Base-by-base conservation (phyloP, 2,329 filamentous ascomycete species). In the Fusarium brachygibbosum region DNA sequence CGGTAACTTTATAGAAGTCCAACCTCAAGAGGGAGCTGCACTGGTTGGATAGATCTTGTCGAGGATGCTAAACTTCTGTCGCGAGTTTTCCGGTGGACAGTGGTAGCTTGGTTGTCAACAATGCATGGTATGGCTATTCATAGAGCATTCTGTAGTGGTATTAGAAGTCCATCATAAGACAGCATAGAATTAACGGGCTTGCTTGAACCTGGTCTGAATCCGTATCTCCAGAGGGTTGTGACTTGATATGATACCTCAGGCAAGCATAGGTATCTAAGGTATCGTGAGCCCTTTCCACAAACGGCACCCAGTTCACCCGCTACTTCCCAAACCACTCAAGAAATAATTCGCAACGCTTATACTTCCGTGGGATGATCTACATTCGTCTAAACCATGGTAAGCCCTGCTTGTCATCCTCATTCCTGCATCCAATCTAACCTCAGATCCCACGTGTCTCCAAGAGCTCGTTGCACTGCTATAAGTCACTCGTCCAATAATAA, bases 1-100 rank as follows among this genome's bases (percentile, higher is more conserved):
- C 31, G 59, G 38, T 2, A 64, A 64, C 9, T 64, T 58, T 17
- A 58, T 64, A 14, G 59, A 64, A 21, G 21, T 64, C 7, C 59
- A 64, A 17, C 29, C 44, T 7, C 32, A 58, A 8, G 59, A 64
- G 4, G 45, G 32, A 4, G 10, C 23, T 32, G n/a, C 21, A 4
- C 17, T 64, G 17, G 32, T 50, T 5, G 5, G 21, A n/a, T 54
- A 28, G 28, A 44, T n/a, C 6, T 28, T 29, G 10, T 5, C 17
- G 19, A 41, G 8, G 8, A 23, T 7, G 23, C 4, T 7, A 11
- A 10, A 17, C 13, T 41, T 29, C 23, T 6, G n/a, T n/a, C n/a
- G n/a, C n/a, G n/a, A n/a, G n/a, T n/a, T n/a, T n/a, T n/a, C n/a
- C n/a, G n/a, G n/a, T n/a, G n/a, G n/a, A n/a, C n/a, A n/a, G n/a